Evolutionary conservation across 2,329 filamentous ascomycete genomes (phyloP).

Genomic region (Aspergillus tubingensis): DNA sequence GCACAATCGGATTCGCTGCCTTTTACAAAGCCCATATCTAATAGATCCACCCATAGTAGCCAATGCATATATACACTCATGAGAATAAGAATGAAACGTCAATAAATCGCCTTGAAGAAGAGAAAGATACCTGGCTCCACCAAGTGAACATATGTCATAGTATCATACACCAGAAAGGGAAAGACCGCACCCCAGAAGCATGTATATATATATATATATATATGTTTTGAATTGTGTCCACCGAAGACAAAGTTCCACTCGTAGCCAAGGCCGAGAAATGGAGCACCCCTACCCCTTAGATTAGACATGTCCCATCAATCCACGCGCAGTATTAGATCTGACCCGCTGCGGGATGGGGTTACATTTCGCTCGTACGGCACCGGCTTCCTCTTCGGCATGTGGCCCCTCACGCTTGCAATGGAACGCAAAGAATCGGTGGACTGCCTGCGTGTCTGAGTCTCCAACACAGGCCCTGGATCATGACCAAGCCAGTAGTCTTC

Average conservation of each 20-base stretch:
- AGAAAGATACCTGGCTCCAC: neutral
- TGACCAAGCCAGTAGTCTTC: constrained; percentile 34
- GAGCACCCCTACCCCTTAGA: neutral
- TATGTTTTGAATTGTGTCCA: neutral
- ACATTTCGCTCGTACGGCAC: constrained; percentile 31
- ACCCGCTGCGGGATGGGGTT: constrained; percentile 33
- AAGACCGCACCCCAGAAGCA: neutral
- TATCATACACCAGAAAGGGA: constrained; percentile 6
- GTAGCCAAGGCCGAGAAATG: neutral
- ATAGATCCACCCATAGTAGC: neutral
- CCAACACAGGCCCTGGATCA: constrained; percentile 5
- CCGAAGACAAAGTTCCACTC: neutral
- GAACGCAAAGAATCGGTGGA: constrained; percentile 12
- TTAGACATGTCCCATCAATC: constrained; percentile 22
- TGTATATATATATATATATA: neutral
- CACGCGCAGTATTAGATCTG: constrained; percentile 36
- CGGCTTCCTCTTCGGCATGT: constrained; percentile 26
- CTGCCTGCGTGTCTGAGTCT: constrained; percentile 1
- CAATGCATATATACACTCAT: neutral
- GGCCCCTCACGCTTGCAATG: constrained; percentile 5
- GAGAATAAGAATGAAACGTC: neutral
- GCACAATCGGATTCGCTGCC: neutral
- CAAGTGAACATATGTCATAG: neutral
- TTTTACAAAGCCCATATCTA: neutral
- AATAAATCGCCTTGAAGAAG: too few relatives aligned